A percentile compares a stretch with the other conserved stretches of the same genome.
phyloP scores from a whole-genome alignment of 75 land plant species.

The Adiantum capillusveneris region DNA sequence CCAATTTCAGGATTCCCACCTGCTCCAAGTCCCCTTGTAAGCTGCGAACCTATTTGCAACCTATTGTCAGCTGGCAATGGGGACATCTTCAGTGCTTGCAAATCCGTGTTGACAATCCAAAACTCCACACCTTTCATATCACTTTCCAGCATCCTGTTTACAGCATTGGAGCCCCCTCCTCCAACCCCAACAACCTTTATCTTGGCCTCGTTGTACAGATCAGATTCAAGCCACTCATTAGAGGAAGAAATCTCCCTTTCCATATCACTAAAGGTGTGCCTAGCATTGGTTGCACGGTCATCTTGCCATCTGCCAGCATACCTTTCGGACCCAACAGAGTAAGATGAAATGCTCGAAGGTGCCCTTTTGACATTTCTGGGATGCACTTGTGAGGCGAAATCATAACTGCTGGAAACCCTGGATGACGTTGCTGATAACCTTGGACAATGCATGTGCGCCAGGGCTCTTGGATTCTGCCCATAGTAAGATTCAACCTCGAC shows the following conservation, averaged over 20 bases:
- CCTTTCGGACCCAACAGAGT: too few species aligned
- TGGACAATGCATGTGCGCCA: too few species aligned
- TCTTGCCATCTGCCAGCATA: too few species aligned
- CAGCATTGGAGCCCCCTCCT: constrained; percentile 97
- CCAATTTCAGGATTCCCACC: constrained; percentile 98
- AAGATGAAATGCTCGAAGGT: too few species aligned
- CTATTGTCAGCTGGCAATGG: constrained; percentile 71
- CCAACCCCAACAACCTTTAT: constrained; percentile 96
- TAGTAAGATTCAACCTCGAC: too few species aligned
- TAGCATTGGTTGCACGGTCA: too few species aligned
- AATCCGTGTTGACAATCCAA: constrained; percentile 96
- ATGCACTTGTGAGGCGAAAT: too few species aligned
- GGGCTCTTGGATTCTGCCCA: too few species aligned
- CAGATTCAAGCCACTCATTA: not conserved
- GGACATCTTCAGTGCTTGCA: constrained; percentile 90
- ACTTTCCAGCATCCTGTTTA: constrained; percentile 90
- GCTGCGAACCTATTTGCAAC: constrained; percentile 79
- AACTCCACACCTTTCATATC: constrained; percentile 94
- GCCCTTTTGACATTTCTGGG: too few species aligned
- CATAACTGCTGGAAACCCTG: too few species aligned
- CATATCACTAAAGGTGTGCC: too few species aligned
- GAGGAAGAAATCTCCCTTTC: not conserved
- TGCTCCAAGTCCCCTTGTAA: constrained; percentile 94
- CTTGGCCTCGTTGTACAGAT: constrained; percentile 59
- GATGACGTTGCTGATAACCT: too few species aligned